phyloP scores from a whole-genome alignment of 768 basidiomycete species.

The Lentinula raphanica region DNA sequence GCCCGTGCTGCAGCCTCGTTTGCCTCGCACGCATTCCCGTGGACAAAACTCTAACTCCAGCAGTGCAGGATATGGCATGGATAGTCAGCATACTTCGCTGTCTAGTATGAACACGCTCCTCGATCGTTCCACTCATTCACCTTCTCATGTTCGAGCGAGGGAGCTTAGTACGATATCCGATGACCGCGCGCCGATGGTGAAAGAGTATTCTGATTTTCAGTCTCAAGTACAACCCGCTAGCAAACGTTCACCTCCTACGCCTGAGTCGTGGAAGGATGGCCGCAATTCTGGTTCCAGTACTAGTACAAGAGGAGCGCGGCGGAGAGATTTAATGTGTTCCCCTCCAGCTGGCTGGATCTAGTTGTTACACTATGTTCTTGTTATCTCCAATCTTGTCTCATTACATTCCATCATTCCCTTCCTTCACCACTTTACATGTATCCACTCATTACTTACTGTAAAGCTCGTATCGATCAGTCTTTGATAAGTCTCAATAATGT shows the following conservation, averaged over 20 bases:
- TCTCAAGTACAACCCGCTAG: conserved; percentile 10
- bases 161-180: conserved; percentile 19
- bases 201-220: background rate
- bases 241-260: conserved; percentile 34
- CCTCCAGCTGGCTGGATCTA: conserved; percentile 49
- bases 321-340: conserved; percentile 13
- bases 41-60: conserved; percentile 32
- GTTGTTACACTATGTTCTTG: conserved; percentile 8
- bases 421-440: background rate
- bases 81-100: conserved; percentile 50
- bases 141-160: conserved; percentile 26
- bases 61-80: conserved; percentile 24
- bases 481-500: background rate
- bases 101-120: conserved; percentile 58
- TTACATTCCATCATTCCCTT: background rate
- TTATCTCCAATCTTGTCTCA: background rate
- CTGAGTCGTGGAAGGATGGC: conserved; percentile 38
- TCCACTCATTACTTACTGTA: background rate
- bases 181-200: background rate
- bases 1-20: background rate
- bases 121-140: conserved; percentile 28
- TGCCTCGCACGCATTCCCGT: conserved; percentile 18
- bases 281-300: conserved; percentile 21
- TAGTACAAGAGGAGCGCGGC: conserved; percentile 18
- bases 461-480: background rate